Base-by-base conservation (phyloP, 108 stramenopile species). In the Nitzschia sp. region DNA sequence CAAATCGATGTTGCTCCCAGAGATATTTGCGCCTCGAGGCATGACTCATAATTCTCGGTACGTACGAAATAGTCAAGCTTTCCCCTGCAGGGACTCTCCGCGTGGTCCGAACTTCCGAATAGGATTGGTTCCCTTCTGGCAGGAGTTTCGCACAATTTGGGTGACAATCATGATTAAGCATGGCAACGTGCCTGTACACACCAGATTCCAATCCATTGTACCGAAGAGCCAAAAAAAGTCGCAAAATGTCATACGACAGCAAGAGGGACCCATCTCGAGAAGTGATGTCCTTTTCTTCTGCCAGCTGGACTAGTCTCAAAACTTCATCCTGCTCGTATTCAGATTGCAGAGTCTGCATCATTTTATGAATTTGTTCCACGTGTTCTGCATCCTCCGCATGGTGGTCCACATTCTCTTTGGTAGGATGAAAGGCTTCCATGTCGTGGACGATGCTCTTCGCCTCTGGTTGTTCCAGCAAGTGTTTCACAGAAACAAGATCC, bases 151-250 rank as follows among this genome's bases (percentile, higher is more conserved):
- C 78, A 54, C 92, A 90, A 45, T 93, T 93, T 45, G 92, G 87
- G 66, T 87, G 64, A 52, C 78, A 76, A 34, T 66, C 69, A 47
- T 93, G 92, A 66, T 93, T 93, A 53, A 93, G 80, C 83, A 93
- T 93, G 32, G 87, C 86, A 45, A 83, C 81, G 66, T 90, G 84
- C 17, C 80, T 58, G 52, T 90, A 93, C 5, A 93, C 46, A 5
- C 92, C 92, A 0, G 84, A 83, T 69, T 88, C 89, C 28, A 93
- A 82, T 9, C 92, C 87, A 62, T 93, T 93, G 70, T 90, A 93
- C 48, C 89, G 76, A 30, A 93, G n/a, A 0, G 75, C 77, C 57
- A 93, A 46, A 19, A 93, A 66, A 8, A 90, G 30, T 15, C 92
- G 75, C 35, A 78, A 47, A 6, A 90, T 79, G 63, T 93, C 91